These are phyloP conservation scores for Paramecium pentaurelia DNA, from an alignment of 73 alveolate genomes.

Conservation along the genomic window DNA sequence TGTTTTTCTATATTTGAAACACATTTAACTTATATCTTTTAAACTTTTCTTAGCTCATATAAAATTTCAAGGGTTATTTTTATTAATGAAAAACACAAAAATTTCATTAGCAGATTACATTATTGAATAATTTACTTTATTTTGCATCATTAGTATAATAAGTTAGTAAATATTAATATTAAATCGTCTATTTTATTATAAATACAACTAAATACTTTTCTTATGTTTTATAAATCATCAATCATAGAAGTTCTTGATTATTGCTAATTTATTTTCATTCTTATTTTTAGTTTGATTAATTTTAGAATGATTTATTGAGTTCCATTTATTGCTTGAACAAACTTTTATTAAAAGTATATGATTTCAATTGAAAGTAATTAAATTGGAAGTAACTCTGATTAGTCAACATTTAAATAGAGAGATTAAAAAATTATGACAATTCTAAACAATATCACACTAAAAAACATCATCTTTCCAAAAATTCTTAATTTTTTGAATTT, in stretches of 20 bases:
- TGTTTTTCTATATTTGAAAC: not conserved
- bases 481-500: not conserved
- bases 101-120: not conserved
- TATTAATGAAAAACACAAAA: not conserved
- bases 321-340: not conserved
- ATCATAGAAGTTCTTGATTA: not conserved
- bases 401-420: not conserved
- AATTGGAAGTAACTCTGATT: not conserved
- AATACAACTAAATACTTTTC: not conserved
- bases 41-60: not conserved
- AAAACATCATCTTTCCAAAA: not conserved
- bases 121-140: not conserved
- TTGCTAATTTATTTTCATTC: not conserved
- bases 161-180: not conserved
- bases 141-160: not conserved
- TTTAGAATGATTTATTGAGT: not conserved
- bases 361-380: not conserved
- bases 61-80: not conserved
- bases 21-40: not conserved
- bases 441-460: not conserved
- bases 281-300: not conserved
- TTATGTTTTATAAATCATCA: not conserved
- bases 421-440: not conserved
- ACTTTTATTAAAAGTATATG: not conserved
- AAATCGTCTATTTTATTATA: not conserved